Conservation (phyloP, 2,329 filamentous ascomycete genomes). For the Aureobasidium pullulans region DNA sequence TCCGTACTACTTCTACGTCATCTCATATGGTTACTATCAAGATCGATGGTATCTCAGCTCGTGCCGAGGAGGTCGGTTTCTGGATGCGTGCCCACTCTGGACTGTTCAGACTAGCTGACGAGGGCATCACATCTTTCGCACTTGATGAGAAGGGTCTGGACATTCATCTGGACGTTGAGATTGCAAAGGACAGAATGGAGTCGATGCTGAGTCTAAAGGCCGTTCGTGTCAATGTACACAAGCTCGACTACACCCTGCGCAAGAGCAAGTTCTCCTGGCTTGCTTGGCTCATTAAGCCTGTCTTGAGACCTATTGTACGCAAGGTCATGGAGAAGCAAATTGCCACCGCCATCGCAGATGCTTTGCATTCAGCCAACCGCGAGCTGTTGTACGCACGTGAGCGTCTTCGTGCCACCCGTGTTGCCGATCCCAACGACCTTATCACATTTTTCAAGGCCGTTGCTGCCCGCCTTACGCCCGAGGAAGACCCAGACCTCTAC, state of each 20-base stretch:
- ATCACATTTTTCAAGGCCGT: constrained; percentile 78
- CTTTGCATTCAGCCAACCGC: constrained; percentile 67
- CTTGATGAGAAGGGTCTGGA: constrained; percentile 85
- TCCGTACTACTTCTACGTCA: constrained; percentile 60
- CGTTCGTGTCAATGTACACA: constrained; percentile 77
- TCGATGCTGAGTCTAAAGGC: constrained; percentile 69
- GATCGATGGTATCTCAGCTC: constrained; percentile 73
- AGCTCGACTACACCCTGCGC: constrained; percentile 70
- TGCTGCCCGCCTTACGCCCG: constrained; percentile 64
- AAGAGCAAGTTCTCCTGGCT: constrained; percentile 70
- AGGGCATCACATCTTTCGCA: constrained; percentile 77
- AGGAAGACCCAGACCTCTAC: constrained; percentile 69
- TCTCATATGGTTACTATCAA: constrained; percentile 66
- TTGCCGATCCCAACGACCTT: constrained; percentile 71
- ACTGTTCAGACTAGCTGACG: constrained; percentile 66
- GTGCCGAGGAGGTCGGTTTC: constrained; percentile 82
- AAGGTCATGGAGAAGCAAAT: constrained; percentile 74
- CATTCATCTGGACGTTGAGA: constrained; percentile 74
- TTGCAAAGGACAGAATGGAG: constrained; percentile 70
- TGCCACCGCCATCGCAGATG: constrained; percentile 60
- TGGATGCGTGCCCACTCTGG: constrained; percentile 76
- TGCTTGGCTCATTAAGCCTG: constrained; percentile 75
- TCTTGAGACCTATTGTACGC: constrained; percentile 73
- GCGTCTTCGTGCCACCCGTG: constrained; percentile 74
- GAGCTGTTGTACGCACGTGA: constrained; percentile 84